A percentile compares a stretch with the other conserved stretches of the same genome.
Evolutionary conservation across 2,329 filamentous ascomycete species (phyloP).

Genomic region (Stromatinia cepivora): DNA sequence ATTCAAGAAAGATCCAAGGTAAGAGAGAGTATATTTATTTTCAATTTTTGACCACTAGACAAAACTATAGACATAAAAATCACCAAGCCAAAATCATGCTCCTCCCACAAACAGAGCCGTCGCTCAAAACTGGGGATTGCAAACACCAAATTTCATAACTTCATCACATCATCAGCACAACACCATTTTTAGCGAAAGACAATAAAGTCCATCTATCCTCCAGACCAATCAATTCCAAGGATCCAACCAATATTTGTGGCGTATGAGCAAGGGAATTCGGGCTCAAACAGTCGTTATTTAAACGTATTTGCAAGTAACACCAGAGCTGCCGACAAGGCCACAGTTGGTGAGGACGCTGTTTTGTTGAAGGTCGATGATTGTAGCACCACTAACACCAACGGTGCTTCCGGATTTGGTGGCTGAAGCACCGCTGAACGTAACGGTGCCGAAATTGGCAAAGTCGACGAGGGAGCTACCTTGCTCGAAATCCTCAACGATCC

Average conservation of each 20-base stretch:
- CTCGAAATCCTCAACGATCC: slow-evolving; percentile 55
- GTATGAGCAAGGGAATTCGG: neutral
- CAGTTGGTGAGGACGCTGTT: neutral
- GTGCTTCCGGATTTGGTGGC: neutral
- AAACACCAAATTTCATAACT: slow-evolving; percentile 9
- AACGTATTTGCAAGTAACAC: slow-evolving; percentile 4
- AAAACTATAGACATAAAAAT: slow-evolving; percentile 21
- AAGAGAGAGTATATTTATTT: neutral
- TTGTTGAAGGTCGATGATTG: slow-evolving; percentile 21
- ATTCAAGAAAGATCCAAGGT: neutral
- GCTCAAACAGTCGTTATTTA: slow-evolving; percentile 17
- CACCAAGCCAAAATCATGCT: slow-evolving; percentile 13
- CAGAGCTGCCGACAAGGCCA: neutral
- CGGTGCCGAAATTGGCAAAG: slow-evolving; percentile 50
- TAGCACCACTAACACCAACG: slow-evolving; percentile 9
- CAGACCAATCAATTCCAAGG: slow-evolving; percentile 11
- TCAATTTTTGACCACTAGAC: neutral
- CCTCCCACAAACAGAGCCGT: slow-evolving; percentile 22
- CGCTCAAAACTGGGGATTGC: slow-evolving; percentile 22
- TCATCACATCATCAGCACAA: slow-evolving; percentile 5
- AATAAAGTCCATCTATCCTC: neutral
- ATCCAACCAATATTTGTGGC: slow-evolving; percentile 1
- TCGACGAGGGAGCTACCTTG: slow-evolving; percentile 45
- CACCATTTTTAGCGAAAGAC: slow-evolving; percentile 11
- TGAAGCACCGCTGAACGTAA: slow-evolving; percentile 37